Evolutionary conservation across 768 basidiomycete genomes (phyloP).

Genomic region (Chlorophyllum brunneum): DNA sequence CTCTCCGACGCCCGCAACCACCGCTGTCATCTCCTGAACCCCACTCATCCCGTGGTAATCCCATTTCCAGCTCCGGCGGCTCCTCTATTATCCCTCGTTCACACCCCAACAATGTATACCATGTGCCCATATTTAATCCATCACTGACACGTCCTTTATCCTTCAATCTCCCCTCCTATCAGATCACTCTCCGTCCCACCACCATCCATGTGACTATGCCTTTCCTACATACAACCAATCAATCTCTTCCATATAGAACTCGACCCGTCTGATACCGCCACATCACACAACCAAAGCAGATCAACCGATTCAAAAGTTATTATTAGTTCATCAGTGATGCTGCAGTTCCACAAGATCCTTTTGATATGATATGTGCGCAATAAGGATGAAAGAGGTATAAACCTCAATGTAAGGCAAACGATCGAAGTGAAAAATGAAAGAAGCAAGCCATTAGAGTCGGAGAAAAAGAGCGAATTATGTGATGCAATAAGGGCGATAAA

Average conservation of each 20-base stretch:
- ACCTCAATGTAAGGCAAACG: neutral
- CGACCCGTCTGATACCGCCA: slow-evolving; percentile 7
- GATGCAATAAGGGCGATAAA: slow-evolving; percentile 13
- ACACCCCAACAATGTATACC: slow-evolving; percentile 8
- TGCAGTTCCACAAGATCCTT: slow-evolving; percentile 8
- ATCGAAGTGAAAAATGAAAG: slow-evolving; percentile 7
- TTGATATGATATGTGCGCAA: slow-evolving; percentile 11
- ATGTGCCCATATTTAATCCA: slow-evolving; percentile 13
- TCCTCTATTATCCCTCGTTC: slow-evolving; percentile 10
- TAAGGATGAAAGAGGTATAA: slow-evolving; percentile 11
- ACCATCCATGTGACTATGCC: neutral
- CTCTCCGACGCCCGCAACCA: neutral
- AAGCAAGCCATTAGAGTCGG: slow-evolving; percentile 5
- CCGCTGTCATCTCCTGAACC: neutral
- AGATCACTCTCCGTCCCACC: slow-evolving; percentile 11
- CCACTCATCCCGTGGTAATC: neutral
- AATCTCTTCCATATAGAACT: slow-evolving; percentile 11
- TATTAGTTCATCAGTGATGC: slow-evolving; percentile 10
- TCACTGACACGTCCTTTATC: slow-evolving; percentile 14
- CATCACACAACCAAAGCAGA: neutral
- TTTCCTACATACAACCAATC: neutral
- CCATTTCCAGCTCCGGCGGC: slow-evolving; percentile 5
- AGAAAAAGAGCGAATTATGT: slow-evolving; percentile 6
- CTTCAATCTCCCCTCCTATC: slow-evolving; percentile 14
- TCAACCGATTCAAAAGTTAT: slow-evolving; percentile 6